Percentiles rank a stretch among this genome's conserved stretches.
These are phyloP conservation scores for Entamoeba invadens DNA, from an alignment of 208 protist species.

Conservation along the genomic window DNA sequence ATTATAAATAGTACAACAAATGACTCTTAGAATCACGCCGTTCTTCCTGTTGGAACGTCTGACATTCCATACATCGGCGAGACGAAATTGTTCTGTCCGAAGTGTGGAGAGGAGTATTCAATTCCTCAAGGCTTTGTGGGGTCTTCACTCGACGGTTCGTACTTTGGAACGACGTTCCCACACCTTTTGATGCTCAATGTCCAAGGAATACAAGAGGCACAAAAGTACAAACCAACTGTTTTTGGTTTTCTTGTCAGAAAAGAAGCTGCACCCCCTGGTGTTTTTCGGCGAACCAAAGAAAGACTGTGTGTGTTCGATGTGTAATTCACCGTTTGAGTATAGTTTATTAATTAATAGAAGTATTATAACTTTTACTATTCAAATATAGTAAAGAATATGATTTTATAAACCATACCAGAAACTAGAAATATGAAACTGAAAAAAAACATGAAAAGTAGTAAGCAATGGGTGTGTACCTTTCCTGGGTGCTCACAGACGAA, in stretches of 20 bases:
- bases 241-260: background rate
- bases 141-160: slow-evolving; percentile 16
- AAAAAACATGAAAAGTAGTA: too few relatives aligned
- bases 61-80: background rate
- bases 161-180: slow-evolving; percentile 27
- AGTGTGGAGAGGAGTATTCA: slow-evolving; percentile 16
- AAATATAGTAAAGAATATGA: too few relatives aligned
- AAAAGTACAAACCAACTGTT: background rate
- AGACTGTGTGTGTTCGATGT: too few relatives aligned
- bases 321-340: too few relatives aligned
- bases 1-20: background rate
- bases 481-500: background rate
- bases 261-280: background rate
- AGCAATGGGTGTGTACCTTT: background rate
- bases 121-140: background rate
- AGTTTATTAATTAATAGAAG: too few relatives aligned
- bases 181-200: slow-evolving; percentile 25
- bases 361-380: too few relatives aligned
- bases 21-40: background rate
- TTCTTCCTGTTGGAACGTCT: slow-evolving; percentile 23
- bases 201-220: background rate
- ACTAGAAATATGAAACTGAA: too few relatives aligned
- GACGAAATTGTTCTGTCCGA: slow-evolving; percentile 15
- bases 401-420: too few relatives aligned
- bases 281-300: too few relatives aligned